Evolutionary conservation across 257 asterid species (phyloP).

Genomic region (Rubia yunnanensis): DNA sequence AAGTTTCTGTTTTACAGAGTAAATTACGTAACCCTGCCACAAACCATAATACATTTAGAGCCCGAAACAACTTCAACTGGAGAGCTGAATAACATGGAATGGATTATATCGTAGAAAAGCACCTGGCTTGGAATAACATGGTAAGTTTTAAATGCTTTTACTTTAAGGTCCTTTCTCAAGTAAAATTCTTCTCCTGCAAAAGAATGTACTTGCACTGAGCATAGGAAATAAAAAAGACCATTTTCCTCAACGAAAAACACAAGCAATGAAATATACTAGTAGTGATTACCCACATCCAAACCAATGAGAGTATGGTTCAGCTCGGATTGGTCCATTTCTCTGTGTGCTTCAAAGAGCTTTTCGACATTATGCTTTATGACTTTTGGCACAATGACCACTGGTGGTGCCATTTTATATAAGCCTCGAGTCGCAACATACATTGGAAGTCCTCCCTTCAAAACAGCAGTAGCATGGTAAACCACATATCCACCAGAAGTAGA

Average conservation of each 20-base stretch:
- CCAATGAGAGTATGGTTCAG: conserved; percentile 71
- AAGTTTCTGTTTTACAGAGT: conserved; percentile 70
- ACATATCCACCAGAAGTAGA: neutral
- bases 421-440: conserved; percentile 98
- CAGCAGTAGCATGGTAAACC: neutral
- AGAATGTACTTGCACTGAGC: neutral
- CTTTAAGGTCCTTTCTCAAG: conserved; percentile 74
- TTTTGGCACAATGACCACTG: conserved; percentile 81
- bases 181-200: conserved; percentile 74
- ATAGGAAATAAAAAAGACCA: neutral
- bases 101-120: neutral
- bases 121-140: conserved; percentile 96
- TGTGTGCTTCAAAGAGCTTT: conserved; percentile 87
- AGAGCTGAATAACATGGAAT: neutral
- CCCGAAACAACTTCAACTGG: neutral
- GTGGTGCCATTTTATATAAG: conserved; percentile 70
- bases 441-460: conserved; percentile 79
- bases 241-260: neutral
- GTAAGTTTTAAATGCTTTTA: conserved; percentile 77
- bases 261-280: conserved; percentile 1
- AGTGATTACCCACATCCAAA: conserved; percentile 71
- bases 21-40: conserved; percentile 71
- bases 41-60: conserved; percentile 6
- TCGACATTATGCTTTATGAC: conserved; percentile 62
- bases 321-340: conserved; percentile 91